Evolutionary conservation across 768 basidiomycete genomes (phyloP), one percentile per base, ranked within the genome.

Genomic region (Russula emetica): DNA sequence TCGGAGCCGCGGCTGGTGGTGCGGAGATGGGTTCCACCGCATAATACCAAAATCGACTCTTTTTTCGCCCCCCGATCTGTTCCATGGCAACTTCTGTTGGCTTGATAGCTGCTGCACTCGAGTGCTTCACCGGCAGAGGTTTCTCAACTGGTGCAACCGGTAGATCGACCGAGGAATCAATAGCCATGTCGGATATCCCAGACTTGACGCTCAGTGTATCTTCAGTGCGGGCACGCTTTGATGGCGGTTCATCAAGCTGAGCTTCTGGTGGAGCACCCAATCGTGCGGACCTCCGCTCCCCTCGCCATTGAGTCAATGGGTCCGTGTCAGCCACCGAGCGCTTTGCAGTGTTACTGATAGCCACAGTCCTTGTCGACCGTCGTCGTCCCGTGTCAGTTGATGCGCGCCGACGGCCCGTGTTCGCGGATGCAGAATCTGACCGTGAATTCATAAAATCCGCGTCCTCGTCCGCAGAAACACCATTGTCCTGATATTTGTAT

Each of bases 41-140:
- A 67, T 94, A 94, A 50, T 88, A 87, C 90, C 91, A 92, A 72
- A 86, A 92, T 70, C 88, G 92, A 71, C 91, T 92, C 73, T 82
- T 85, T 77, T 90, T 92, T 77, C 87, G 90, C 65, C 90, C 90
- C 38, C 83, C 84, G 26, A 90, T 79, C 63, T 86, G 82, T 62
- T 90, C 90, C 71, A 90, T 67, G n/a, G 87, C 87, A 49, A 85
- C 77, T 71, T 93, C 90, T 40, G 79, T 85, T 16, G 87, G 82
- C 71, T 86, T 90, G 66, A 90, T 71, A 40, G 83, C 84, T 18
- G 88, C 84, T 0, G 86, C 85, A 50, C 86, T 83, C 53, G 80
- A 79, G 20, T 71, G 74, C 73, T 84, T 86, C 60, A 82, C 71
- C 66, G 76, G 79, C 42, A 83, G 67, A 7, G 76, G 74, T 58